Conservation (phyloP, 1,139 yeast species). For the Zhuliangozyma blackwelliae region DNA sequence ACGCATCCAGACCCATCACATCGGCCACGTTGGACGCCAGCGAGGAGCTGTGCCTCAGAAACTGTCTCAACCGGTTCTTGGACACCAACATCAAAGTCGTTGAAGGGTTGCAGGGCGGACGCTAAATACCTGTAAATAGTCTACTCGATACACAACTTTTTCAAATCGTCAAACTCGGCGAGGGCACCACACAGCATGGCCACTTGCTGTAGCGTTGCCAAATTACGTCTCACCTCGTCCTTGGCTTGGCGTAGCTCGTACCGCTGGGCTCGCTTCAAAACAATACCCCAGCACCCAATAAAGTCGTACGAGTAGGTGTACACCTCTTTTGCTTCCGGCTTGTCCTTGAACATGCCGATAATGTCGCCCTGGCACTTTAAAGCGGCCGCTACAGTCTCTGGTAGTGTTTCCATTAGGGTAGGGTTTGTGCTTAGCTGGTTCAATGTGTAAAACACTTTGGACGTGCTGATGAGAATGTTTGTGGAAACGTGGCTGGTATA, state of each 20-base stretch:
- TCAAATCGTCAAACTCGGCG: constrained; percentile 4
- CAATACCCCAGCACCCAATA: constrained; percentile 27
- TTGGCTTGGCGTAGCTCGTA: constrained; percentile 2
- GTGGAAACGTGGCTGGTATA: constrained; percentile 2
- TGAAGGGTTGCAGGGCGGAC: constrained; percentile 42
- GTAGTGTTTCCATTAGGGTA: constrained; percentile 11
- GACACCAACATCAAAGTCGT: constrained; percentile 87
- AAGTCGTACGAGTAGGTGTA: constrained; percentile 32
- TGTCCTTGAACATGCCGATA: constrained; percentile 8
- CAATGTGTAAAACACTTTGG: constrained; percentile 25
- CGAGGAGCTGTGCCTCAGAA: constrained; percentile 72
- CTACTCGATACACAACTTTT: too few relatives aligned
- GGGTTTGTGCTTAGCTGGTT: constrained; percentile 31
- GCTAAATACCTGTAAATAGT: constrained; percentile 5
- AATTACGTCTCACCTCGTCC: too few relatives aligned
- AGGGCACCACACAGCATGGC: too few relatives aligned
- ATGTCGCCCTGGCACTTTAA: constrained; percentile 18
- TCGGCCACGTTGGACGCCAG: constrained; percentile 46
- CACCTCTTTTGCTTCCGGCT: constrained; percentile 18
- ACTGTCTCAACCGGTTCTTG: constrained; percentile 80
- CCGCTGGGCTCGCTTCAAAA: constrained; percentile 6
- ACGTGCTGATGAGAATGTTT: constrained; percentile 18
- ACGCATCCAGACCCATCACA: constrained; percentile 41
- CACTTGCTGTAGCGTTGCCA: too few relatives aligned
- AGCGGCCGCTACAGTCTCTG: constrained; percentile 10